These are phyloP conservation scores for Microcyclospora tardicrescens DNA, from an alignment of 2,329 filamentous ascomycete genomes.

Conservation along the genomic window DNA sequence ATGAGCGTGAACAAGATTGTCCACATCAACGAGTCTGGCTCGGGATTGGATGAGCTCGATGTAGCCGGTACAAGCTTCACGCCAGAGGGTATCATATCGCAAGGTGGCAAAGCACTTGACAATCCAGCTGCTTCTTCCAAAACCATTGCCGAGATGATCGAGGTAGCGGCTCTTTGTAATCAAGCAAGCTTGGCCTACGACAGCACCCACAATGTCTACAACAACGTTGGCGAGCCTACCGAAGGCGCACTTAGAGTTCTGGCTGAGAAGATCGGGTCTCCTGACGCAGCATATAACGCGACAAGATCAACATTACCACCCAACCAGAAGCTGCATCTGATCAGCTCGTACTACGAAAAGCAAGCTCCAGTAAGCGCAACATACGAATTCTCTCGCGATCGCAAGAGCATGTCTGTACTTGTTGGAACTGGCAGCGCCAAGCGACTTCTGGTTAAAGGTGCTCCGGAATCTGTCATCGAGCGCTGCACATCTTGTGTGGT, in stretches of 20 bases:
- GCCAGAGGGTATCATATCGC: slow-evolving; percentile 60
- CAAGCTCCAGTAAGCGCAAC: slow-evolving; percentile 64
- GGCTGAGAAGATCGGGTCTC: slow-evolving; percentile 87
- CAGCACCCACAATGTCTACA: slow-evolving; percentile 57
- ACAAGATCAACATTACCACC: slow-evolving; percentile 35
- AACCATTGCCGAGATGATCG: slow-evolving; percentile 66
- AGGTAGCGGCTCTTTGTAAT: slow-evolving; percentile 69
- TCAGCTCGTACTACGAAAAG: slow-evolving; percentile 74
- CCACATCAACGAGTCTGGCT: slow-evolving; percentile 62
- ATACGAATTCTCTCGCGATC: slow-evolving; percentile 92
- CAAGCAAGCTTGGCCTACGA: slow-evolving; percentile 77
- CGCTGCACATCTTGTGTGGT: slow-evolving; percentile 74
- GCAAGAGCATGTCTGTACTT: slow-evolving; percentile 98
- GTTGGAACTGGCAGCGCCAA: slow-evolving; percentile 57
- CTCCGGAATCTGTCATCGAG: slow-evolving; percentile 86
- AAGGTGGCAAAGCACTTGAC: slow-evolving; percentile 51
- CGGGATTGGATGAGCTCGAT: slow-evolving; percentile 68
- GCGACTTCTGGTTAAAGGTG: slow-evolving; percentile 88
- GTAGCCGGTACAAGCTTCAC: slow-evolving; percentile 89
- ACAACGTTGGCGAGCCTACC: slow-evolving; percentile 83
- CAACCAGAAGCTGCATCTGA: slow-evolving; percentile 58
- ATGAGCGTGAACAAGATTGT: slow-evolving; percentile 97
- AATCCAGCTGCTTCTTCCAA: slow-evolving; percentile 58
- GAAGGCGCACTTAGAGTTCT: slow-evolving; percentile 85
- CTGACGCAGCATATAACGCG: slow-evolving; percentile 48